Evolutionary conservation across 768 basidiomycete species (phyloP), one percentile per base, ranked within the genome.

Genomic region (Terana coerulea): DNA sequence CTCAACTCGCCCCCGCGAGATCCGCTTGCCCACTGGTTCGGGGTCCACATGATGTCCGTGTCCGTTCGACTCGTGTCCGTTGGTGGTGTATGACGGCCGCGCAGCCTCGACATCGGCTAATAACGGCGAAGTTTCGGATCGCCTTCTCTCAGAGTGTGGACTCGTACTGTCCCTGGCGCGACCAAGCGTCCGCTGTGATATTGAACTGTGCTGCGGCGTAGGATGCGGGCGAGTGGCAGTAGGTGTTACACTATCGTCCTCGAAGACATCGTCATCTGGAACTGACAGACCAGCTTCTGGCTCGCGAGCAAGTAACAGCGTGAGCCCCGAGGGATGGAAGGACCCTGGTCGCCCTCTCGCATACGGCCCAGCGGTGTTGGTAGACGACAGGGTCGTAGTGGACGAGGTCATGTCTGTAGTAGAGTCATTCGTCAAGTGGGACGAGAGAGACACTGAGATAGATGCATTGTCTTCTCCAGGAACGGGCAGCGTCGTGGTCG

Each of bases 41-140:
- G 54, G 53, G 4, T 31, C 12, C 17, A 47, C 8, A n/a, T n/a
- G n/a, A n/a, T n/a, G n/a, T n/a, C n/a, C n/a, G 37, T 43, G 33
- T 14, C 49, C 53, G 36, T 58, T 51, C 12, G 51, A 31, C 34
- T 40, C 39, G 46, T 53, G 51, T 15, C 55, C 47, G 31, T 57
- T 54, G n/a, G 28, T 41, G 17, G 55, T 47, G 46, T 61, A 61
- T 1, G 56, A 49, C 26, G 53, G 36, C 9, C 36, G 56, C 5
- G 53, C 51, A 3, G 63, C 59, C 42, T 66, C 64, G 26, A 64
- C 22, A 54, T 66, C 63, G 14, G 52, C 33, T 1, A 66, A 55
- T 10, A 66, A 47, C 9, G 59, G 63, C 19, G 49, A 54, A 14
- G 51, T 46, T 33, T 64, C 64, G 0, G 55, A 52, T 2, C 48